A percentile compares a stretch with the other conserved stretches of the same genome.
Conservation (phyloP, 1,284 basidiomycete species). For the Fomitiporia mediterranea region DNA sequence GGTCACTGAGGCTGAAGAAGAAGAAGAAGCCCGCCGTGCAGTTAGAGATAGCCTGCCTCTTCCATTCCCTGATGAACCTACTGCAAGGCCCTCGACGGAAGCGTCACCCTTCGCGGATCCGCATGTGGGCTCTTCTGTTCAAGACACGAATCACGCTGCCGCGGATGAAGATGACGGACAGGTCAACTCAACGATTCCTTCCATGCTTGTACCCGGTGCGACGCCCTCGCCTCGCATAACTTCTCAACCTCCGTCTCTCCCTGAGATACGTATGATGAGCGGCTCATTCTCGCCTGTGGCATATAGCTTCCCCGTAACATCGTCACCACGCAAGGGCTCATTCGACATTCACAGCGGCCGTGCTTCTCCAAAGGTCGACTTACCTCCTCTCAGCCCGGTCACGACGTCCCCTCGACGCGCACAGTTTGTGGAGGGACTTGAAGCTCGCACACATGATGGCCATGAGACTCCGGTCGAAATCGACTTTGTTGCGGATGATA, state of each 20-base stretch:
- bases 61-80: slow-evolving; percentile 3
- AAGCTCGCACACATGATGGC: slow-evolving; percentile 18
- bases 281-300: slow-evolving; percentile 34
- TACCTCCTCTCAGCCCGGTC: slow-evolving; percentile 22
- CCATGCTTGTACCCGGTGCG: slow-evolving; percentile 35
- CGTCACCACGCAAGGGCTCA: slow-evolving; percentile 28
- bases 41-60: neutral
- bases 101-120: neutral
- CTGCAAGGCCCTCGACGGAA: neutral
- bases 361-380: slow-evolving; percentile 12
- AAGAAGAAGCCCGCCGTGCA: slow-evolving; percentile 10
- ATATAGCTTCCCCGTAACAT: slow-evolving; percentile 31
- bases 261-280: slow-evolving; percentile 40
- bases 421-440: slow-evolving; percentile 17
- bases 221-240: slow-evolving; percentile 38
- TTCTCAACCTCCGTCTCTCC: slow-evolving; percentile 48
- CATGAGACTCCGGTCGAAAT: slow-evolving; percentile 24
- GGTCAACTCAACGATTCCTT: slow-evolving; percentile 26
- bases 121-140: neutral
- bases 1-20: slow-evolving; percentile 31
- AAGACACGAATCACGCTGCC: neutral
- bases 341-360: slow-evolving; percentile 25
- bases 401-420: slow-evolving; percentile 16
- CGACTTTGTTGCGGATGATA: slow-evolving; percentile 16
- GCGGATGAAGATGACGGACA: slow-evolving; percentile 16